A percentile compares a stretch with the other conserved stretches of the same genome.
phyloP scores from a whole-genome alignment of 2,329 filamentous ascomycete genomes.

The Aspergillus latus region DNA sequence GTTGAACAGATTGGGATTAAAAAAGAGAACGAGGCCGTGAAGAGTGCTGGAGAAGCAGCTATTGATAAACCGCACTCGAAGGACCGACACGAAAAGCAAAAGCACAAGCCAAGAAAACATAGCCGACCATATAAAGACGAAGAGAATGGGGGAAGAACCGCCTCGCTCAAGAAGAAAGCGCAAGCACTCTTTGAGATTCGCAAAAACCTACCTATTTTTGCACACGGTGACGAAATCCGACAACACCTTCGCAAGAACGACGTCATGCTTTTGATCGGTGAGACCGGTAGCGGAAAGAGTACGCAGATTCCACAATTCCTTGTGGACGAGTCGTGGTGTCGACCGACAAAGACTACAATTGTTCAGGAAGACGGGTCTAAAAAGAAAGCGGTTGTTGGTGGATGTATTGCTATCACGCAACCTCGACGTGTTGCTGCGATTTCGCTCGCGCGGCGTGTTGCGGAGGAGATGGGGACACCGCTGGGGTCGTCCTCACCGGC shows the following conservation, averaged over 20 bases:
- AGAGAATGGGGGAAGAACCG: slow-evolving; percentile 21
- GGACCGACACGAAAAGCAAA: slow-evolving; percentile 6
- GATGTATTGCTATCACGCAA: slow-evolving; percentile 89
- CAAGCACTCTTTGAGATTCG: slow-evolving; percentile 53
- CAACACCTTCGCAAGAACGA: slow-evolving; percentile 63
- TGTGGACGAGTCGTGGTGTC: slow-evolving; percentile 76
- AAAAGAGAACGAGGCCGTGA: slow-evolving; percentile 7
- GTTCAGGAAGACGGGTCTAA: slow-evolving; percentile 25
- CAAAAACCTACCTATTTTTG: slow-evolving; percentile 77
- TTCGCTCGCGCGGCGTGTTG: slow-evolving; percentile 82
- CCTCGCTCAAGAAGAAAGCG: slow-evolving; percentile 46
- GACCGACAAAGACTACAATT: slow-evolving; percentile 56
- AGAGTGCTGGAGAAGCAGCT: not conserved
- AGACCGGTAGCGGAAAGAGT: slow-evolving; percentile 95
- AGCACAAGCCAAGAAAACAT: slow-evolving; percentile 18
- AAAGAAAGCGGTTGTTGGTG: slow-evolving; percentile 60
- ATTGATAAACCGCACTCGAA: not conserved
- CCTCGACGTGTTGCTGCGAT: slow-evolving; percentile 92
- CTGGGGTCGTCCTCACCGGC: slow-evolving; percentile 59
- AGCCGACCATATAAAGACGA: not conserved
- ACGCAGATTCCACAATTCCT: slow-evolving; percentile 95
- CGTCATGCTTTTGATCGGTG: slow-evolving; percentile 82
- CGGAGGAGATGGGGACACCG: slow-evolving; percentile 72
- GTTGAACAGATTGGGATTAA: not conserved
- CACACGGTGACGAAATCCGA: slow-evolving; percentile 69